Percentiles rank a stretch among this genome's conserved stretches.
These are phyloP conservation scores for Phialemoniopsis sp. DNA, from an alignment of 2,329 filamentous ascomycete genomes.

Conservation along the genomic window DNA sequence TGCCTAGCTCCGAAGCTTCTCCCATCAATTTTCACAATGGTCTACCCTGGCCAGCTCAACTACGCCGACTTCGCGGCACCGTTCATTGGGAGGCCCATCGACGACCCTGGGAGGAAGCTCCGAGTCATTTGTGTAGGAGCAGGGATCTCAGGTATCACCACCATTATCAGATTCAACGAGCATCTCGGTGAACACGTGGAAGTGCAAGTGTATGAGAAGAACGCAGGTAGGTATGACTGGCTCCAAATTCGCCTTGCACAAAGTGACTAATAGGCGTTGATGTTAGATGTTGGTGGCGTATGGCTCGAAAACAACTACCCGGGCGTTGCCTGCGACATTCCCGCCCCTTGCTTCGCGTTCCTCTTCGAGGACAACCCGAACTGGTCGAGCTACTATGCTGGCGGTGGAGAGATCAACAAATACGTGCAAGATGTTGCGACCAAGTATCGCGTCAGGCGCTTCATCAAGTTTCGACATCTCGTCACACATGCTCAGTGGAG, in stretches of 20 bases:
- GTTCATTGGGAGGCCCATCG: no score
- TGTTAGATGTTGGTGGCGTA: slow-evolving; percentile 4
- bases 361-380: slow-evolving; percentile 10
- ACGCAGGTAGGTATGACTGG: neutral
- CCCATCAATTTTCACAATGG: no score
- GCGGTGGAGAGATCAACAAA: slow-evolving; percentile 6
- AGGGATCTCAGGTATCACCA: no score
- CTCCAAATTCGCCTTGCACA: no score
- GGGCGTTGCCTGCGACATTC: slow-evolving; percentile 14
- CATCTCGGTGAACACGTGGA: slow-evolving; percentile 1
- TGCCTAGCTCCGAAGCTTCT: no score
- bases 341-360: slow-evolving; percentile 1
- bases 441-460: slow-evolving; percentile 5
- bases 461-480: slow-evolving; percentile 7
- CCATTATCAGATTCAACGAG: no score
- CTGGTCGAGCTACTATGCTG: slow-evolving; percentile 10
- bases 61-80: no score
- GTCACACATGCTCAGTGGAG: slow-evolving; percentile 7
- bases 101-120: no score
- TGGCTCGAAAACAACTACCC: slow-evolving; percentile 14
- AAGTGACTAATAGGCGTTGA: neutral
- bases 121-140: no score
- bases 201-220: slow-evolving; percentile 11
- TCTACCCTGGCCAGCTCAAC: no score
- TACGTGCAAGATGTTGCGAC: slow-evolving; percentile 6